Base-by-base conservation (phyloP, 2,329 filamentous ascomycete genomes). In the Botrytis cinerea region DNA sequence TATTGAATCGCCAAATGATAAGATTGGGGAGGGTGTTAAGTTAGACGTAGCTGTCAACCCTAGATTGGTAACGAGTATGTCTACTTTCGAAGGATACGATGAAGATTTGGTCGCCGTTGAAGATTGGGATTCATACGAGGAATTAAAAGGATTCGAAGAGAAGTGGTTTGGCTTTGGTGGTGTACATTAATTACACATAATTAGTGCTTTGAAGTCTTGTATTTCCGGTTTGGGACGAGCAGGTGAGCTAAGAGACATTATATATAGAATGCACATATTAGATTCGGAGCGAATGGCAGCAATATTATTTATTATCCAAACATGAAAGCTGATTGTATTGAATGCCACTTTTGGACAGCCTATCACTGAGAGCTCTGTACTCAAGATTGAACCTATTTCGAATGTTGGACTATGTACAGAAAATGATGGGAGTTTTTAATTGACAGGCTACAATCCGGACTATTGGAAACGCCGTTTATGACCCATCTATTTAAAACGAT, bases 141-240 rank as follows among this genome's bases (percentile, higher is more conserved):
- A 77, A 64, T 51, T 76, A 28, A 73, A 71, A 48, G 75, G 73
- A 35, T 77, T 76, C 28, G 75, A 76, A 67, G 71, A 76, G 22
- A 75, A 72, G 60, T 76, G 75, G 75, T 76, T 74, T 73, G 71
- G 45, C 48, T 75, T 77, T 73, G 76, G 74, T 18, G 74, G 74
- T 57, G 62, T 71, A 48, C 74, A 75, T 75, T 76, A 66, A 70
- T 22, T 20, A 32, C 4, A 38, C 5, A 43, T 18, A 45, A 35
- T 46, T 35, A 25, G 35, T 28, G 25, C 16, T 63, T 45, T 45
- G 25, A 4, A 45, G 22, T 9, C 16, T 43, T 63, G 38, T 45
- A n/a, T 28, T 40, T 4, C 7, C 7, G 4, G 1, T 62, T 12
- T 9, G 35, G 35, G 35, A 5, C 35, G 38, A 22, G 22, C 38